Evolutionary conservation across 306 rosid species (phyloP).

Genomic region (Lablab purpureus): DNA sequence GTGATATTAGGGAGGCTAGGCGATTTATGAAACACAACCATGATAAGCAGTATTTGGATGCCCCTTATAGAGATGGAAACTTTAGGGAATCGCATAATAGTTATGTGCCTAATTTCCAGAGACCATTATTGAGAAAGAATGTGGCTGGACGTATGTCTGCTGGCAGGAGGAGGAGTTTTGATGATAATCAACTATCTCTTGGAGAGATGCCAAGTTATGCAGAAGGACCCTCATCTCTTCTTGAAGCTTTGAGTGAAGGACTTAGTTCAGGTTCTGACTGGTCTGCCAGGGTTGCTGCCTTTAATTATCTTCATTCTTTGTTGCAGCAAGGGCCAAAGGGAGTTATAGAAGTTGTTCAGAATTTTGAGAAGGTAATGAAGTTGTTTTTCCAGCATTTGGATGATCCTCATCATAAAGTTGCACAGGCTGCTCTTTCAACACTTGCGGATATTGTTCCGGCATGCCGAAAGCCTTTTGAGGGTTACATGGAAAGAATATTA

Average conservation of each 20-base stretch:
- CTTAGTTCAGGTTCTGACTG: constrained; percentile 95
- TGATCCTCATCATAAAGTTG: constrained; percentile 99
- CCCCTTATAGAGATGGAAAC: constrained; percentile 77
- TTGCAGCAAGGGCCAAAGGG: constrained; percentile 98
- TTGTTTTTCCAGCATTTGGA: constrained; percentile 98
- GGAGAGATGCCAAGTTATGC: constrained; percentile 83
- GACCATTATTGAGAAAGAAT: constrained; percentile 92
- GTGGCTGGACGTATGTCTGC: constrained; percentile 84
- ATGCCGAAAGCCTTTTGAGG: constrained; percentile 95
- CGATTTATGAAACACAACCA: constrained; percentile 61
- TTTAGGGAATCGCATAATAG: constrained; percentile 80
- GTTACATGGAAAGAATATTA: constrained; percentile 94
- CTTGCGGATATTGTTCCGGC: constrained; percentile 92
- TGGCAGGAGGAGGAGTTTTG: constrained; percentile 94
- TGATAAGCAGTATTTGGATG: constrained; percentile 81
- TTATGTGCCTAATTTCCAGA: constrained; percentile 91
- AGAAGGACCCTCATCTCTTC: constrained; percentile 89
- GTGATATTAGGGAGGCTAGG: constrained; percentile 81
- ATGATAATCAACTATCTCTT: constrained; percentile 82
- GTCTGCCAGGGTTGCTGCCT: constrained; percentile 97
- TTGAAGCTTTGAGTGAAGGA: constrained; percentile 95
- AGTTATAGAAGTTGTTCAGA: constrained; percentile 84
- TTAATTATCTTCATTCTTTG: constrained; percentile 88
- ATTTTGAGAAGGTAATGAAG: constrained; percentile 99
- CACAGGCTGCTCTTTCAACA: constrained; percentile 99